phyloP scores from a whole-genome alignment of 192 early-diverging fungal species.

The Coemansia pectinata region DNA sequence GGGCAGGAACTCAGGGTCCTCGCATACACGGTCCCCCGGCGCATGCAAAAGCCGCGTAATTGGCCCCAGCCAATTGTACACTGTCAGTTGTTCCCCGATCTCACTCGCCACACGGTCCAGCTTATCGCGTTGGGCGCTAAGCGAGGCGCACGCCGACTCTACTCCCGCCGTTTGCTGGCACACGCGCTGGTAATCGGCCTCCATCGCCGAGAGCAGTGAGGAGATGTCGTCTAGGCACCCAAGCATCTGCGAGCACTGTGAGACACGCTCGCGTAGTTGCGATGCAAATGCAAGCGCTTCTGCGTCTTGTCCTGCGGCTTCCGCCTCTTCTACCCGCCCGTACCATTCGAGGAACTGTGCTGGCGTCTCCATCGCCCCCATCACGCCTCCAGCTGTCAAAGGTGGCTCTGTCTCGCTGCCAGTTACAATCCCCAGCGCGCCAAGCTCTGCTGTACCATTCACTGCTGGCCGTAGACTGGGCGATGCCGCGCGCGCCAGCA shows the following conservation, averaged over 20 bases:
- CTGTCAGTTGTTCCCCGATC: slow-evolving; percentile 64
- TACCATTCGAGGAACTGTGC: slow-evolving; percentile 98
- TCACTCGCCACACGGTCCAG: slow-evolving; percentile 49
- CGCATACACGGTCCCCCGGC: slow-evolving; percentile 83
- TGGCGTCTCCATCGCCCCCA: slow-evolving; percentile 76
- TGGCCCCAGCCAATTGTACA: slow-evolving; percentile 84
- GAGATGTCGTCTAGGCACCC: slow-evolving; percentile 59
- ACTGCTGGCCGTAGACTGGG: slow-evolving; percentile 2
- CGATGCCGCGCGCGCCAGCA: not conserved
- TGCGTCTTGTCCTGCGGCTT: slow-evolving; percentile 75
- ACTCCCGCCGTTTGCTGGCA: slow-evolving; percentile 74
- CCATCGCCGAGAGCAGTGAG: slow-evolving; percentile 63
- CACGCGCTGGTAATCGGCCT: slow-evolving; percentile 75
- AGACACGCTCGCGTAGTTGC: slow-evolving; percentile 8
- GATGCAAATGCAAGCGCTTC: slow-evolving; percentile 79
- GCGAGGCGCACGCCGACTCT: slow-evolving; percentile 75
- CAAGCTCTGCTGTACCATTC: not conserved
- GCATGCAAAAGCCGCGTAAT: slow-evolving; percentile 76
- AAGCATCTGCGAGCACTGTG: slow-evolving; percentile 53
- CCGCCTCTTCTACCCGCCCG: slow-evolving; percentile 70
- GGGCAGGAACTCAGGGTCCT: slow-evolving; percentile 76
- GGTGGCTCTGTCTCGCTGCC: not conserved
- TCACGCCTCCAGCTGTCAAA: not conserved
- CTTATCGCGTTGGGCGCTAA: slow-evolving; percentile 60
- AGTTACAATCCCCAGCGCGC: not conserved